Evolutionary conservation across 2,329 filamentous ascomycete genomes (phyloP), one percentile per base, ranked within the genome.

Genomic region (Arthrobotrys entomopaga): DNA sequence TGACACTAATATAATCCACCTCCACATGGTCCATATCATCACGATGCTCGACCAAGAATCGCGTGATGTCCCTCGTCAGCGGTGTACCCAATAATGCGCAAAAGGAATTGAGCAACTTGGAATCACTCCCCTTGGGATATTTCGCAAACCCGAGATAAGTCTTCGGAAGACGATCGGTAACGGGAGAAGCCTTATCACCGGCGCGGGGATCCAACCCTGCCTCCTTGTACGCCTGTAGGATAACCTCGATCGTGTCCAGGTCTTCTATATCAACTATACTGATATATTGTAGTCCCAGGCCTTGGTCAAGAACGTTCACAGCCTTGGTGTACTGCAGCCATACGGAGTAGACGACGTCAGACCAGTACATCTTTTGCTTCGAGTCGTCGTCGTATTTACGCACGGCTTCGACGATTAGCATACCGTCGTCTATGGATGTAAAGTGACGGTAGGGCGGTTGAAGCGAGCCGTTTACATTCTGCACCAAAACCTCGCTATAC

Each of bases 41-140:
- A 16, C 58, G 43, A 16, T 61, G 58, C 4, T 61, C 58, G 10
- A 52, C 58, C 19, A 61, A 42, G 20, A 50, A 26, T 16, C 20
- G 15, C 19, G 58, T 52, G 50, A 61, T 50, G 4, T 29, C 43
- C 46, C 40, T 61, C 16, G 34, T 40, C 26, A 42, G 1, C 15
- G 58, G 58, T 6, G 48, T 61, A 7, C 16, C 58, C 2, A 52
- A 4, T n/a, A 61, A 20, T 11, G 58, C 58, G 16, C 24, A 20
- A 42, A 61, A 61, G 2, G 20, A 29, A 16, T 26, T 56, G 26
- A 10, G 22, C 11, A 24, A 10, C n/a, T 56, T 20, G 13, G 26
- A 22, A 42, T 56, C 16, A 10, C n/a, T 34, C 24, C 15, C 13
- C 20, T 15, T 13, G 10, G 19, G 2, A 42, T 24, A 24, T 16